Conservation (phyloP, 768 basidiomycete species). For the Lyophyllum atratum region DNA sequence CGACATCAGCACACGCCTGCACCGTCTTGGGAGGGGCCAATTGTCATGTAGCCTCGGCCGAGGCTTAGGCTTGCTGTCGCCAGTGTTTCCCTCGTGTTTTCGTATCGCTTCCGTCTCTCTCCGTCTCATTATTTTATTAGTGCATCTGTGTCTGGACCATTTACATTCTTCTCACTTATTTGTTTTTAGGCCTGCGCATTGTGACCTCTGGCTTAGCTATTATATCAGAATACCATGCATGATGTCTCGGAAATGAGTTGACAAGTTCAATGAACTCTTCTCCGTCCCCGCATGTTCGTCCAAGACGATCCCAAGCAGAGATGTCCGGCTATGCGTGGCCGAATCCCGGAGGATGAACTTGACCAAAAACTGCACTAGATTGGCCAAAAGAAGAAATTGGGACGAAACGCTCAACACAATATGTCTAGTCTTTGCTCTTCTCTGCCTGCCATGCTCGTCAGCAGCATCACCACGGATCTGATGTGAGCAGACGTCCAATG, state of each 20-base stretch:
- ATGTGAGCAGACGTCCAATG: not conserved
- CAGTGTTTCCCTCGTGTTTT: not conserved
- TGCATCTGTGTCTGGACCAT: conserved; percentile 31
- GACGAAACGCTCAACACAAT: not conserved
- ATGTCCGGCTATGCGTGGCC: not conserved
- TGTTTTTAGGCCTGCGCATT: conserved; percentile 6
- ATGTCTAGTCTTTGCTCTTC: not conserved
- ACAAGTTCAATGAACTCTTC: not conserved
- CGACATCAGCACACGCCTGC: conserved; percentile 20
- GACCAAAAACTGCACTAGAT: not conserved
- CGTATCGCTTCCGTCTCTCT: conserved; percentile 4
- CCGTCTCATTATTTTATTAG: conserved; percentile 22
- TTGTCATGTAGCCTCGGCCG: conserved; percentile 43
- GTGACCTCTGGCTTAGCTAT: conserved; percentile 4
- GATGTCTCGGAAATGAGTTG: conserved; percentile 12
- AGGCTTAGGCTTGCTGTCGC: conserved; percentile 22
- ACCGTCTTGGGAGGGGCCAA: conserved; percentile 41
- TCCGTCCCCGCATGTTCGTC: not conserved
- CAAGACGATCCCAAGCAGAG: not conserved
- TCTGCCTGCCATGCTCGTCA: not conserved
- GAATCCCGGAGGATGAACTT: not conserved
- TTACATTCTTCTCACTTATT: conserved; percentile 21
- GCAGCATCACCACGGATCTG: not conserved
- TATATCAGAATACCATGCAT: conserved; percentile 24
- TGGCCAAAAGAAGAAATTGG: not conserved